A percentile compares a stretch with the other conserved stretches of the same genome.
These are phyloP conservation scores for Ogataea neopini DNA, from an alignment of 805 yeast species.

Conservation along the genomic window DNA sequence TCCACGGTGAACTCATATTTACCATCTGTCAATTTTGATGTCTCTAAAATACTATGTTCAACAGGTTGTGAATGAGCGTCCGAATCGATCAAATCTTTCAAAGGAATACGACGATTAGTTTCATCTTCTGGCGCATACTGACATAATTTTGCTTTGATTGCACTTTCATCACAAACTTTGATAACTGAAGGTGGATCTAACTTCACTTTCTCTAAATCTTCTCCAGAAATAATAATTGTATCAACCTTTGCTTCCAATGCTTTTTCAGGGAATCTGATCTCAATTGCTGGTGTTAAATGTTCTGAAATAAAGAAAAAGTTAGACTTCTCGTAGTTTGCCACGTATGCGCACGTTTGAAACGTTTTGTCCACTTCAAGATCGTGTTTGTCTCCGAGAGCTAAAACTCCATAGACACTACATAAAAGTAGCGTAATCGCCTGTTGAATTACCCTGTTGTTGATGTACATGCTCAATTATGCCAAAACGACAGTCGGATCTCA, in stretches of 20 bases:
- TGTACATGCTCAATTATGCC: neutral
- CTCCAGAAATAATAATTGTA: conserved; percentile 26
- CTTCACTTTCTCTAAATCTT: conserved; percentile 27
- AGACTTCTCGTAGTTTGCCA: conserved; percentile 29
- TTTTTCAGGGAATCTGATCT: conserved; percentile 18
- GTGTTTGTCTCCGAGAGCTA: conserved; percentile 25
- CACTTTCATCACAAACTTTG: conserved; percentile 36
- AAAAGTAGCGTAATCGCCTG: neutral
- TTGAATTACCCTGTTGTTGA: neutral
- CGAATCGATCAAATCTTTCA: conserved; percentile 23
- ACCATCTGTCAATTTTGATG: conserved; percentile 5
- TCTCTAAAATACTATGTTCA: conserved; percentile 17
- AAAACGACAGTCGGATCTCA: neutral
- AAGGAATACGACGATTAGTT: conserved; percentile 8
- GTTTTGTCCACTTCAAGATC: conserved; percentile 21
- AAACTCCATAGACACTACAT: conserved; percentile 11
- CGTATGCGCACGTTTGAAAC: conserved; percentile 35
- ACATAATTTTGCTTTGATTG: conserved; percentile 26
- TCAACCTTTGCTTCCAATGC: conserved; percentile 18
- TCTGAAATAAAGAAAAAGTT: conserved; percentile 18
- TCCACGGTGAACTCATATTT: conserved; percentile 20
- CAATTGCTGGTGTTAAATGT: conserved; percentile 22
- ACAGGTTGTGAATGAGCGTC: conserved; percentile 19
- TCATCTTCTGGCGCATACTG: conserved; percentile 20
- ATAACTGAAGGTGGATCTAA: conserved; percentile 26